phyloP scores from a whole-genome alignment of 257 asterid species.

The Salvia rosmarinus region DNA sequence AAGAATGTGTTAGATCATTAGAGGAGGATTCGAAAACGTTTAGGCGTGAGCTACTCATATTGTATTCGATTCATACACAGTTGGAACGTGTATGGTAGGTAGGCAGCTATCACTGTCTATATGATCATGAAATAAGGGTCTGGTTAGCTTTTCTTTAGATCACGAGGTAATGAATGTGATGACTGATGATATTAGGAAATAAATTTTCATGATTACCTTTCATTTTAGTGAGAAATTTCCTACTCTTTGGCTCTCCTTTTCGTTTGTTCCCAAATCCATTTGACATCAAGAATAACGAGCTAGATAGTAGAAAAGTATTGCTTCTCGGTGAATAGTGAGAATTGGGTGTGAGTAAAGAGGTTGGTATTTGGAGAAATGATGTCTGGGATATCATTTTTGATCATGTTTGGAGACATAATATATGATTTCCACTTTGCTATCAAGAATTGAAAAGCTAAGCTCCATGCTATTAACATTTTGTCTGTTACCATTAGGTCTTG shows the following conservation, averaged over 20 bases:
- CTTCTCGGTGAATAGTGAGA: neutral
- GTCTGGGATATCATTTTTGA: neutral
- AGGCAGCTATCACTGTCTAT: neutral
- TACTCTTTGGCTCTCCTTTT: neutral
- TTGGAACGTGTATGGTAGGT: neutral
- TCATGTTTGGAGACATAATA: neutral
- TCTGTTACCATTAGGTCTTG: neutral
- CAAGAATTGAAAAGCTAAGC: slow-evolving; percentile 18
- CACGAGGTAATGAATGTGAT: neutral
- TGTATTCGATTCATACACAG: neutral
- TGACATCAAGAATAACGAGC: slow-evolving; percentile 2
- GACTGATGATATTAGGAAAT: neutral
- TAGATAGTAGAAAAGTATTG: too few relatives aligned
- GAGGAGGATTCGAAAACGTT: neutral
- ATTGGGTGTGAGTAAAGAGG: neutral
- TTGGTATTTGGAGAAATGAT: neutral
- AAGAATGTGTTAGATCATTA: slow-evolving; percentile 9
- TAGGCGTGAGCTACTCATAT: slow-evolving; percentile 11
- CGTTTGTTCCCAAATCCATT: neutral
- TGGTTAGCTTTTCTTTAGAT: neutral
- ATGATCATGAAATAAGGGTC: neutral
- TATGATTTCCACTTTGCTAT: neutral
- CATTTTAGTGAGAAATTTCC: neutral
- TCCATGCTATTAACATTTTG: neutral
- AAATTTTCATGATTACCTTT: neutral